These are phyloP conservation scores for Aphanomyces stellatus DNA, from an alignment of 352 stramenopile species.

Conservation along the genomic window DNA sequence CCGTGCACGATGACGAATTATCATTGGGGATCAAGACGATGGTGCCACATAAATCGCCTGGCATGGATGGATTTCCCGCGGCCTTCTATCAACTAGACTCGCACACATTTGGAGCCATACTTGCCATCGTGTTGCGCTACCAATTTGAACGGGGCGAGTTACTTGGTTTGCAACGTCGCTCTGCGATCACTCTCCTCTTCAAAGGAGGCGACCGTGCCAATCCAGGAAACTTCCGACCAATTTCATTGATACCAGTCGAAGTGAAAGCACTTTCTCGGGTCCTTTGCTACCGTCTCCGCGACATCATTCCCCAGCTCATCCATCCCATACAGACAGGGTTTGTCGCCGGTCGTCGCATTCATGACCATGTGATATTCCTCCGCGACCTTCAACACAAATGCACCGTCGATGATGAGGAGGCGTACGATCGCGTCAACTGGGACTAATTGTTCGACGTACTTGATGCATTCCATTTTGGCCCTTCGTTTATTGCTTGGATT, in stretches of 20 bases:
- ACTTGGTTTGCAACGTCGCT: neutral
- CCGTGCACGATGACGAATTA: neutral
- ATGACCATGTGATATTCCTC: neutral
- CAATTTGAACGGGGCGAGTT: neutral
- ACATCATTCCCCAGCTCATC: neutral
- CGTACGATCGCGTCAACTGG: conserved; percentile 5
- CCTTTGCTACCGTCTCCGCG: neutral
- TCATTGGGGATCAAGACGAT: neutral
- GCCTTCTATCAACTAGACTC: neutral
- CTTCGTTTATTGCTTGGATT: neutral
- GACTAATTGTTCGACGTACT: neutral
- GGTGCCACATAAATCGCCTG: neutral
- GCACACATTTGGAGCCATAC: neutral
- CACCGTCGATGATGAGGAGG: neutral
- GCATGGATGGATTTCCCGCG: neutral
- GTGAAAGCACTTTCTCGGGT: neutral
- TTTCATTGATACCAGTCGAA: neutral
- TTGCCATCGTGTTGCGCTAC: neutral
- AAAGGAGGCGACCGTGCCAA: neutral
- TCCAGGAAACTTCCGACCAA: neutral
- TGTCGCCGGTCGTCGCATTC: neutral
- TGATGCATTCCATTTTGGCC: neutral
- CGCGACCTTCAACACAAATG: neutral
- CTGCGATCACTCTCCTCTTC: neutral
- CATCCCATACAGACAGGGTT: conserved; percentile 3